Base-by-base conservation (phyloP, 441 rosid species). In the Lepidium campestre region DNA sequence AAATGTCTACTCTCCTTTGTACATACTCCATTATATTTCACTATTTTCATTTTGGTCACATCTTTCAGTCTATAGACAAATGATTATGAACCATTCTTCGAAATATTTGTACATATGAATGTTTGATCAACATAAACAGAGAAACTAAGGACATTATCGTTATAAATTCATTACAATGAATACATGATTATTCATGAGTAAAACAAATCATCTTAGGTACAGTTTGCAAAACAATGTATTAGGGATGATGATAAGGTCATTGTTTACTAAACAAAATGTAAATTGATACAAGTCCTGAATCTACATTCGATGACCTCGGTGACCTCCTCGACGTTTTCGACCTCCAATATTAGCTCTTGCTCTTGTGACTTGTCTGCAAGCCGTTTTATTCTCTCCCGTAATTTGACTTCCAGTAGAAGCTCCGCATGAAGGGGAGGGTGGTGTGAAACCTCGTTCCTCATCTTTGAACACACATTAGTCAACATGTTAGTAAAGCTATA, bases 341-440 rank as follows among this genome's bases (percentile, higher is more conserved):
- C n/a, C n/a, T n/a, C n/a, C n/a, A n/a, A n/a, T n/a, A n/a, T n/a
- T n/a, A n/a, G n/a, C n/a, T n/a, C n/a, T n/a, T n/a, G n/a, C n/a
- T n/a, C n/a, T n/a, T n/a, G n/a, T n/a, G n/a, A 36, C 11, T 23
- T 0, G 1, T 11, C 10, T 10, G 40, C 40, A 67, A 35, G 36
- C 13, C 48, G 0, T 44, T 15, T 52, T 52, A 20, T 0, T 37
- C 5, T 13, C 0, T 0, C 13, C 39, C 57, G 19, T 0, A 20
- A 0, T 11, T n/a, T 0, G 5, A 31, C 42, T 19, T 17, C 15
- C 5, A 19, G 14, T 32, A 54, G 71, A 5, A 55, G 14, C 47
- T 56, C 63, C 7, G 46, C 64, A 67, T 67, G 71, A 7, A 11
- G 3, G 29, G 19, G 71, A 25, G 6, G 64, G 57, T n/a, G n/a